Percentiles rank a stretch among this genome's conserved stretches.
These are phyloP conservation scores for Papiliotrema fonsecae DNA, from an alignment of 1,284 basidiomycete species.

Conservation along the genomic window DNA sequence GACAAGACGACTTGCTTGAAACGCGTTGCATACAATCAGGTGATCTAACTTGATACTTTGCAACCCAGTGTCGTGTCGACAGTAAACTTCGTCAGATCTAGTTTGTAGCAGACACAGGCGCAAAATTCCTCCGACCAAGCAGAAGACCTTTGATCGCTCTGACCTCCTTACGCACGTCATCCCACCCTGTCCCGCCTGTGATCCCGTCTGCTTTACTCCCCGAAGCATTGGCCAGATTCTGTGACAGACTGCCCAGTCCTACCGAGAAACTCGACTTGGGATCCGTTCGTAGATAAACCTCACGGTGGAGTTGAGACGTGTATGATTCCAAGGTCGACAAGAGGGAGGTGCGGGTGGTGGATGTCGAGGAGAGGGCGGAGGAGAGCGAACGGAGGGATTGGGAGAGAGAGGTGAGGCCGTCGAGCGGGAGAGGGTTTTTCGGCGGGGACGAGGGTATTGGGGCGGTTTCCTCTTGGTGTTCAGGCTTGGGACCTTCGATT, in stretches of 20 bases:
- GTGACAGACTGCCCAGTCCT: slow-evolving; percentile 13
- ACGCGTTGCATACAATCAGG: no score
- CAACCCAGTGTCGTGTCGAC: no score
- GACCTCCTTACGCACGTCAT: slow-evolving; percentile 43
- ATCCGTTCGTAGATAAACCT: slow-evolving; percentile 21
- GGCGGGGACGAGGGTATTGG: neutral
- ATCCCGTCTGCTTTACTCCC: slow-evolving; percentile 3
- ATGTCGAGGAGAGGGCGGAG: slow-evolving; percentile 31
- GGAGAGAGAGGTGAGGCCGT: slow-evolving; percentile 12
- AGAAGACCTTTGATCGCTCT: slow-evolving; percentile 47
- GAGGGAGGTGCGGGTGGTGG: slow-evolving; percentile 44
- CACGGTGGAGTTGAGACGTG: slow-evolving; percentile 39
- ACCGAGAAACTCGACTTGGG: slow-evolving; percentile 1
- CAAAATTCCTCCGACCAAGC: slow-evolving; percentile 40
- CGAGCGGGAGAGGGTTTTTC: slow-evolving; percentile 5
- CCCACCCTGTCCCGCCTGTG: slow-evolving; percentile 36
- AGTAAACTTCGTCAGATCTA: no score
- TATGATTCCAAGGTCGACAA: slow-evolving; percentile 41
- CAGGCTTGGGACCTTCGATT: neutral
- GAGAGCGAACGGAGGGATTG: slow-evolving; percentile 22
- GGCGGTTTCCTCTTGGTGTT: neutral
- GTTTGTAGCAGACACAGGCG: no score
- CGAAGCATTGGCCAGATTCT: neutral
- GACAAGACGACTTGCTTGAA: no score
- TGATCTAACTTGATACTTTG: no score